Evolutionary conservation across 2,329 filamentous ascomycete species (phyloP), one percentile per base, ranked within the genome.

Genomic region (Ophiostoma tasmaniense): DNA sequence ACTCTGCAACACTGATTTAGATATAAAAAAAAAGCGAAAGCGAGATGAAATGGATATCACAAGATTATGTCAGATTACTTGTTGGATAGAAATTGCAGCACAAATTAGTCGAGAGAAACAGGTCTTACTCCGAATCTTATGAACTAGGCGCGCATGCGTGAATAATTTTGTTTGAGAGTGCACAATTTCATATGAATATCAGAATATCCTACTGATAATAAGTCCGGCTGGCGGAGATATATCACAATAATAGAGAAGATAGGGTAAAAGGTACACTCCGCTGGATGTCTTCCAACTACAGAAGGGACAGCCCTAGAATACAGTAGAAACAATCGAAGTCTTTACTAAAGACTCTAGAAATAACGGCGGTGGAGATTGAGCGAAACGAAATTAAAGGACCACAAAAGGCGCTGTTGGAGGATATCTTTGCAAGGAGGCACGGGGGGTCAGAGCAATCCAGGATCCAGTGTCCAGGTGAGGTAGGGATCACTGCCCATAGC

Each of bases 341-440:
- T 33, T 8, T 33, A 33, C 33, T 33, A 8, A 37, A 64, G 17
- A 20, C 61, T n/a, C 35, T 25, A 50, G 28, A 50, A 33, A 42
- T 3, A 30, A 45, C 22, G 52, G 14, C n/a, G 52, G 68, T 68
- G 69, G 67, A n/a, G 67, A 61, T 61, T 28, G 69, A n/a, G 37
- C 50, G 52, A 70, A 70, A 70, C 69, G 69, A 70, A 55, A 70
- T 70, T 68, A 68, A 66, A 70, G 69, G 69, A 70, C 66, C 52
- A 67, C 22, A 67, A 61, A 67, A 64, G 52, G 50, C n/a, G 39
- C 22, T 22, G 17, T 66, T 66, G 33, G 62, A n/a, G 30, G 30
- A 64, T n/a, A n/a, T 33, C 28, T 17, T 25, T 22, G 52, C 22
- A 64, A 14, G 59, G 25, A 64, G 59, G 30, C 59, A 14, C 25